Evolutionary conservation across 1,139 yeast species (phyloP), one percentile per base, ranked within the genome.

Genomic region (Zygoascus hellenicus): DNA sequence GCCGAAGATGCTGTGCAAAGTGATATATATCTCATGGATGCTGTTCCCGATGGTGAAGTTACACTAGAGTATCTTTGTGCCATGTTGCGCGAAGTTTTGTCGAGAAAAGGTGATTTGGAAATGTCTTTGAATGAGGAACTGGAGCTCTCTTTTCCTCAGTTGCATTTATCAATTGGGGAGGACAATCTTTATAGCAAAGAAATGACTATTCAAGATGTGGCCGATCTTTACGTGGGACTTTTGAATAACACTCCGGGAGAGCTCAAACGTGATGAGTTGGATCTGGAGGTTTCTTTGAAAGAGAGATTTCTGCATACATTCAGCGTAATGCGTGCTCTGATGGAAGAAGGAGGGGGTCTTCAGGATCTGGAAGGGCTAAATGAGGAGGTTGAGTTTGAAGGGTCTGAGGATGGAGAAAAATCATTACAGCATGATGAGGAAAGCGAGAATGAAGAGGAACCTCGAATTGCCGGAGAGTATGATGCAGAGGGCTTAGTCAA

Each of bases 1-100:
- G 39, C 19, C 5, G 39, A 36, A 2, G 39, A 36, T 36, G 39
- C 39, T 36, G 39, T 29, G 13, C 39, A 36, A 14, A 36, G 39
- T 14, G 39, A 36, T 11, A 36, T 36, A 19, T 36, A 19, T n/a
- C 39, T 36, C 7, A 36, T 36, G 39, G 39, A 36, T 11, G 29
- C 39, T 9, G 17, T 36, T 4, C 39, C 39, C 14, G 22, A 14
- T 29, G 16, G 30, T 14, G 13, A 19, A 2, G 30, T 36, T 5
- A 19, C 39, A 10, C n/a, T 36, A 19, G 39, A 36, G 14, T 36
- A 36, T 36, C 39, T 36, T 10, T 36, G 39, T 15, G 39, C 39
- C 9, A n/a, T 29, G 13, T 7, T 36, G 39, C 29, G 39, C 10
- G 39, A 36, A 6, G 30, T 29, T 5, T 19, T 36, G 10, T 9